Evolutionary conservation across 768 basidiomycete species (phyloP).

Genomic region (Naematelia aurantialba): DNA sequence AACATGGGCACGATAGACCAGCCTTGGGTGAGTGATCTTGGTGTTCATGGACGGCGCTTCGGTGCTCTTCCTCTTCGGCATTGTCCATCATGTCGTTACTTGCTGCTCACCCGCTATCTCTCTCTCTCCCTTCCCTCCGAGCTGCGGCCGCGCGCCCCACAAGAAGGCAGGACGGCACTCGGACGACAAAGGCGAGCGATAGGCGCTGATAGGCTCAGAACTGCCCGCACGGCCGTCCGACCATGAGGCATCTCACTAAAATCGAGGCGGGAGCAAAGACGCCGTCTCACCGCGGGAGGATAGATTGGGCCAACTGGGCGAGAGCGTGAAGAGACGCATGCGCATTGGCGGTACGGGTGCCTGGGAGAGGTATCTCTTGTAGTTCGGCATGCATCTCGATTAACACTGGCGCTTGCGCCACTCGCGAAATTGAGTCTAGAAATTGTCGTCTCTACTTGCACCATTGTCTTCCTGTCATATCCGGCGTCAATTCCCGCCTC

Average conservation of each 20-base stretch:
- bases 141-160: background rate
- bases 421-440: background rate
- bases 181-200: too few species aligned
- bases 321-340: background rate
- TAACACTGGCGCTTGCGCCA: background rate
- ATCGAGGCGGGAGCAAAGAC: conserved; percentile 23
- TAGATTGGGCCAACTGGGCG: conserved; percentile 28
- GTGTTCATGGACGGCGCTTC: background rate
- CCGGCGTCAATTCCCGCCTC: too few species aligned
- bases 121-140: background rate
- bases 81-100: background rate
- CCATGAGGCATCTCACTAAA: conserved; percentile 52
- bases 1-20: conserved; percentile 54
- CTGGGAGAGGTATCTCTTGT: background rate
- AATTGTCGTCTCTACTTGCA: background rate
- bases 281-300: conserved; percentile 10
- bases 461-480: background rate
- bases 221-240: conserved; percentile 52
- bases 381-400: background rate
- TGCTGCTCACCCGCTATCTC: background rate
- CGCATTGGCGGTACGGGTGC: background rate
- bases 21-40: conserved; percentile 51
- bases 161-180: background rate
- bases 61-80: background rate
- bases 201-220: conserved; percentile 44